A percentile compares a stretch with the other conserved stretches of the same genome.
Conservation (phyloP, 2,329 filamentous ascomycete species). For the Eutypella sp. region DNA sequence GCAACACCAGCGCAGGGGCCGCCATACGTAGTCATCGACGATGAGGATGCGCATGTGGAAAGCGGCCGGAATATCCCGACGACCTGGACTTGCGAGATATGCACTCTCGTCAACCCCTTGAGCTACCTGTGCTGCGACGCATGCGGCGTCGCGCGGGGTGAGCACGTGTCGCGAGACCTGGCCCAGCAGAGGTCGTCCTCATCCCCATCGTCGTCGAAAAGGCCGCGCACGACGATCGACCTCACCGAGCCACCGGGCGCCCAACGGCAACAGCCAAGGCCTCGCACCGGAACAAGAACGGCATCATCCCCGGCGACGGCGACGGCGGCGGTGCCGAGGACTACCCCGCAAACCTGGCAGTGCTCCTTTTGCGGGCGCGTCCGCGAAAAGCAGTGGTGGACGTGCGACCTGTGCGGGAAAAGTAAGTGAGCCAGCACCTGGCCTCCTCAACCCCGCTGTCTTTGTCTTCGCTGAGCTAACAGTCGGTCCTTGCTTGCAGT, state of each 20-base stretch:
- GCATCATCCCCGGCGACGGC: too few species aligned
- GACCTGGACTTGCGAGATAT: conserved; percentile 50
- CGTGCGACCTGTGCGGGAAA: conserved; percentile 44
- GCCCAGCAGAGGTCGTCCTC: too few species aligned
- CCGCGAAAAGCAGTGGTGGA: conserved; percentile 51
- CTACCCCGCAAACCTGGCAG: conserved; percentile 32
- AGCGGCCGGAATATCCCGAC: conserved; percentile 3
- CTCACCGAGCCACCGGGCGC: conserved; percentile 18
- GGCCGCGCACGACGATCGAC: conserved; percentile 17
- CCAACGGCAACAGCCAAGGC: too few species aligned
- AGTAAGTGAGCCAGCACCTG: too few species aligned
- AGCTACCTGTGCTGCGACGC: conserved; percentile 52
- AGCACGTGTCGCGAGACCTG: conserved; percentile 19
- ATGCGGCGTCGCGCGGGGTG: conserved; percentile 42
- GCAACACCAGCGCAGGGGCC: not conserved
- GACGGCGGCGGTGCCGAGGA: conserved; percentile 7
- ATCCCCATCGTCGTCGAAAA: conserved; percentile 15
- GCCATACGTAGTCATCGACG: not conserved
- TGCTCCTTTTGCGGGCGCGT: conserved; percentile 43
- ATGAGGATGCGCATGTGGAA: not conserved
- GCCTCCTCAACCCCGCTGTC: too few species aligned
- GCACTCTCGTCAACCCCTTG: conserved; percentile 52
- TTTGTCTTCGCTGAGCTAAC: too few species aligned
- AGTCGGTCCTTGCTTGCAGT: too few species aligned
- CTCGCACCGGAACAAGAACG: too few species aligned